Evolutionary conservation across 1,284 basidiomycete genomes (phyloP).

Genomic region (Rhodotorula glutinis): DNA sequence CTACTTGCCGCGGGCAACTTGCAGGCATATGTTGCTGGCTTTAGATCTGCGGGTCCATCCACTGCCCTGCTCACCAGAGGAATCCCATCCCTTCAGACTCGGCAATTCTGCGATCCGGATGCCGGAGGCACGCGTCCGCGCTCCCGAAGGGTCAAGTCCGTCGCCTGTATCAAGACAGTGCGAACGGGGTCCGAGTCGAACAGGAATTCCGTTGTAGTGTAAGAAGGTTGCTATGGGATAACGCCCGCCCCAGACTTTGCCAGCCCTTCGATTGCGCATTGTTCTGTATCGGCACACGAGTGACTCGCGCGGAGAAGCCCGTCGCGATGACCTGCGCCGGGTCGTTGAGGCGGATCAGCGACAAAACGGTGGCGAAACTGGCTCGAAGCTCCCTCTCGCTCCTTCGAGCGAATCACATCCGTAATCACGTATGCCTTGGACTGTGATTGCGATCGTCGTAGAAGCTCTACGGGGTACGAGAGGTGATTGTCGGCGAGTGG

Average conservation of each 20-base stretch:
- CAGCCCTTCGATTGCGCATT: constrained; percentile 84
- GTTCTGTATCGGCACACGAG: constrained; percentile 96
- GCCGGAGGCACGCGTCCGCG: no score
- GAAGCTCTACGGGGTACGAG: no score
- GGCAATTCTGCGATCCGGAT: constrained; percentile 90
- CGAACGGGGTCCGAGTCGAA: no score
- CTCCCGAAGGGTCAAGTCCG: no score
- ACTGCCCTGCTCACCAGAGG: constrained; percentile 73
- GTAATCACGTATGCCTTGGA: no score
- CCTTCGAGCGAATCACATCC: no score
- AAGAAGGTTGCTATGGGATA: constrained; percentile 80
- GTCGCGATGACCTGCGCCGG: constrained; percentile 59
- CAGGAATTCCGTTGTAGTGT: constrained; percentile 98
- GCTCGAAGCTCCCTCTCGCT: constrained; percentile 89
- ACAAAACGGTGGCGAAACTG: constrained; percentile 68
- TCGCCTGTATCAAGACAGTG: no score
- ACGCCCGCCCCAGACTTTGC: no score
- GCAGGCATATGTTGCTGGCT: constrained; percentile 64
- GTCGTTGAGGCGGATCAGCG: constrained; percentile 44
- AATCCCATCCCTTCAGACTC: constrained; percentile 80
- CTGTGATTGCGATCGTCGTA: no score
- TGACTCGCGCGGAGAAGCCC: constrained; percentile 88
- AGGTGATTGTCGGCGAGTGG: no score
- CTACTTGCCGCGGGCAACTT: constrained; percentile 26
- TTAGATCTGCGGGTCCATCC: constrained; percentile 47